phyloP scores from a whole-genome alignment of 768 basidiomycete genomes.

The Russula sp. region DNA sequence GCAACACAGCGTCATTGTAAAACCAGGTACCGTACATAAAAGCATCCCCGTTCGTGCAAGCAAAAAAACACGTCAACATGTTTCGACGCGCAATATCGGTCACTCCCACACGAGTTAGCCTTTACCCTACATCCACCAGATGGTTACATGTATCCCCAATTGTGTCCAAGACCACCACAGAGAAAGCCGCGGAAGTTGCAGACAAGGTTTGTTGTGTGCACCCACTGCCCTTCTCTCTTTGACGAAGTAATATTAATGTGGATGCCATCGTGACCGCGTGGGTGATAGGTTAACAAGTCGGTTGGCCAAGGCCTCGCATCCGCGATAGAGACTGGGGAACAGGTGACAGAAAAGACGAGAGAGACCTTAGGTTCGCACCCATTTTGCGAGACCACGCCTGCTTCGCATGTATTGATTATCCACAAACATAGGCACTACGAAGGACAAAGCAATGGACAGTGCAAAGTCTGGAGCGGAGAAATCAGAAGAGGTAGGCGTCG shows the following conservation, averaged over 20 bases:
- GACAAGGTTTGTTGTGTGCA: slow-evolving; percentile 25
- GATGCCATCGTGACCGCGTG: background rate
- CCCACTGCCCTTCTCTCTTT: no score
- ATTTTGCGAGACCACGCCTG: background rate
- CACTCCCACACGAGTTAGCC: slow-evolving; percentile 4
- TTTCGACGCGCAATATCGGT: slow-evolving; percentile 3
- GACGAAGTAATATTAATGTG: background rate
- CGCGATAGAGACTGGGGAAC: slow-evolving; percentile 26
- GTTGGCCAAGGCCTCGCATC: slow-evolving; percentile 25
- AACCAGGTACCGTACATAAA: no score
- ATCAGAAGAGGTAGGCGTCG: slow-evolving; percentile 8
- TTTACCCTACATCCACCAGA: slow-evolving; percentile 2
- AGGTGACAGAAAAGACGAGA: slow-evolving; percentile 27
- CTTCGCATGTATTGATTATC: background rate
- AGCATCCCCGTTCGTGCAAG: no score
- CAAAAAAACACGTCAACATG: slow-evolving; percentile 8
- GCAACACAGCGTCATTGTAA: no score
- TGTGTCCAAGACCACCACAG: slow-evolving; percentile 13
- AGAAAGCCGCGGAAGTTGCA: slow-evolving; percentile 26
- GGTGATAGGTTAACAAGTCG: slow-evolving; percentile 27
- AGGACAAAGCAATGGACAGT: slow-evolving; percentile 4
- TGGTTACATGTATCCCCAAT: slow-evolving; percentile 20
- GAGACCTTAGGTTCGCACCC: slow-evolving; percentile 21
- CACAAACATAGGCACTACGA: slow-evolving; percentile 14
- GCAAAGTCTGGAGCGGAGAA: slow-evolving; percentile 11